Evolutionary conservation across 139 green algal species (phyloP), one percentile per base, ranked within the genome.

Genomic region (Volvox reticuliferus): DNA sequence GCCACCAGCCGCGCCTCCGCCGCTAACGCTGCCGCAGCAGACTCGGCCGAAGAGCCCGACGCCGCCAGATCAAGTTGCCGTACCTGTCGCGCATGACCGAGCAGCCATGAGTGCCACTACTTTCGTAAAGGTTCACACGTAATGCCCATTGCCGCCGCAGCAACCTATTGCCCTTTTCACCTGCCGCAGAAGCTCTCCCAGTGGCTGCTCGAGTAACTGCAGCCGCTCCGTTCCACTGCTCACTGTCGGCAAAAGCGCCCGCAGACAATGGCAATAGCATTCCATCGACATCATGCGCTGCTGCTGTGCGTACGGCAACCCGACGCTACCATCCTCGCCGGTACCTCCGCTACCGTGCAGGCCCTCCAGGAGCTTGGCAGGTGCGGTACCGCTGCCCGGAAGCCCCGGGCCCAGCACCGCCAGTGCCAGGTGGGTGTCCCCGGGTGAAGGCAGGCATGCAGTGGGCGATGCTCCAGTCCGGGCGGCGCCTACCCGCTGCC

Each of bases 191-290:
- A 88, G 65, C 24, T 79, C 65, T 18, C 86, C 55, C 73, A 90
- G 75, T 76, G 86, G 86, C 55, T 36, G 24, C 73, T 73, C 26
- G 22, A 90, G 35, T 76, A 90, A 61, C 86, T 17, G 0, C 86
- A 85, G 50, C 55, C 86, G 50, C 75, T 44, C 28, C 75, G 35
- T 26, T 19, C 55, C 75, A 9, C 22, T 36, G 30, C 19, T 33
- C 86, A 30, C 50, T 61, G 20, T 76, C 50, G 75, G 86, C 86
- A 77, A 61, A 22, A 85, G 75, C 55, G 55, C 73, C 0, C 21
- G 2, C 73, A 85, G 50, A 76, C 86, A 90, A 73, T 85, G 86
- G 55, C 55, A 65, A 30, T 33, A 82, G 86, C 86, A 82, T 33
- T 61, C 68, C 50, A 63, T 26, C n/a, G 44, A 2, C n/a, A 90